Base-by-base conservation (phyloP, 1,284 basidiomycete species). In the Trametes polyzona region DNA sequence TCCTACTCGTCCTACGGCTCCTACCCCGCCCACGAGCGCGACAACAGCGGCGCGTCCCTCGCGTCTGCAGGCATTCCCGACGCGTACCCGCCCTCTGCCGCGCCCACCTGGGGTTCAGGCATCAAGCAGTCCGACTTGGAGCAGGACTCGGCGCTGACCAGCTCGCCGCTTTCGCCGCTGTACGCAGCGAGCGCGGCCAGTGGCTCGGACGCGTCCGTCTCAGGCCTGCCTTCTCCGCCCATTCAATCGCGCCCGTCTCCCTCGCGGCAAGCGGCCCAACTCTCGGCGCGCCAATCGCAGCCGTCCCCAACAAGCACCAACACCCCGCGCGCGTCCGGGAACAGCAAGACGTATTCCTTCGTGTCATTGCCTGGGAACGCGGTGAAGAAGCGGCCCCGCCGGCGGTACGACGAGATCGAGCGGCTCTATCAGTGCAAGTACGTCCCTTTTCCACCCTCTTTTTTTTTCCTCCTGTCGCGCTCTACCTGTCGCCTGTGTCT, bases 371-470 rank as follows among this genome's bases (percentile, higher is more conserved):
- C 88, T 7, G 91, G 91, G 19, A 91, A 91, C 65, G 77, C 85
- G 27, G 82, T 93, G 56, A 90, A 87, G 73, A 94, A 94, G 75
- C 83, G 93, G 46, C 92, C 92, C 17, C 80, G 92, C 17, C 78
- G 93, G 63, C 80, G 91, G 52, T 93, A 92, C 73, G 93, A 95
- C 70, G 93, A 95, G 80, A 95, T 96, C 60, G 94, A 96, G 75
- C 83, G 94, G n/a, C 76, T 95, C 42, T 96, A 96, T 73, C 82
- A 85, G 57, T 96, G 93, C 78, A 71, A 64, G 70, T 71, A 62
- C 62, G 70, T 61, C 23, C 27, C 55, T 29, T 30, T 42, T 48
- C 48, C 32, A 21, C 11, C 36, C 47, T 42, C 32, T 5, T 37
- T 51, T 56, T 35, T 21, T 17, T 32, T 23, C 40, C 39, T 33